Base-by-base conservation (phyloP, 192 early-diverging fungal species). In the Coemansia sp. region DNA sequence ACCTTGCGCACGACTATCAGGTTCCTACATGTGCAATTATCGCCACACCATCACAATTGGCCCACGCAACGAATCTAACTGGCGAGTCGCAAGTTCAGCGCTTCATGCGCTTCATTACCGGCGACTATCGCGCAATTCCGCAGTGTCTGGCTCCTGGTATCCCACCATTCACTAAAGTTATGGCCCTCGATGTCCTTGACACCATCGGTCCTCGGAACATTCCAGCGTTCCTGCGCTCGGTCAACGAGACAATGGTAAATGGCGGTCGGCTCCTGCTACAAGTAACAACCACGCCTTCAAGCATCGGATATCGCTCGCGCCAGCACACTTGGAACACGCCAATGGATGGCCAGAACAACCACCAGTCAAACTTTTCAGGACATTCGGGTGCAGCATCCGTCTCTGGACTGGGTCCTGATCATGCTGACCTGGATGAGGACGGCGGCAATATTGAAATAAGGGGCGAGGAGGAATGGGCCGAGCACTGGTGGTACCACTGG, bases 401-500 rank as follows among this genome's bases (percentile, higher is more conserved):
- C 19, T 17, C 48, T 15, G 48, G 48, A 2, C 15, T 39, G 19
- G 10, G 41, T 7, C 32, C 25, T 21, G 45, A 24, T 2, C 39
- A 23, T 10, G 51, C 45, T 7, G 51, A n/a, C 6, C 39, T 14
- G 14, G 58, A 47, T 17, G 55, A 52, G 10, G 55, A 62, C 6
- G 43, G 22, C 7, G 39, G 10, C 57, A 24, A 17, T 32, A 56
- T 17, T 22, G 37, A 22, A 56, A 56, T 41, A 1, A 43, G 55
- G 7, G 66, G 69, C 9, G 68, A 68, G 4, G 72, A 74, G 24
- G 69, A 72, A 60, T 66, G 66, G 69, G 73, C 78, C 0, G 78
- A 83, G 64, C 66, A 68, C 58, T 78, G 75, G 72, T 77, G 76
- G 72, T 83, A 83, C 72, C 81, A 83, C 64, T 71, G 72, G 75